Base-by-base conservation (phyloP, 805 yeast genomes). In the Kazachstania bromeliacearum region DNA sequence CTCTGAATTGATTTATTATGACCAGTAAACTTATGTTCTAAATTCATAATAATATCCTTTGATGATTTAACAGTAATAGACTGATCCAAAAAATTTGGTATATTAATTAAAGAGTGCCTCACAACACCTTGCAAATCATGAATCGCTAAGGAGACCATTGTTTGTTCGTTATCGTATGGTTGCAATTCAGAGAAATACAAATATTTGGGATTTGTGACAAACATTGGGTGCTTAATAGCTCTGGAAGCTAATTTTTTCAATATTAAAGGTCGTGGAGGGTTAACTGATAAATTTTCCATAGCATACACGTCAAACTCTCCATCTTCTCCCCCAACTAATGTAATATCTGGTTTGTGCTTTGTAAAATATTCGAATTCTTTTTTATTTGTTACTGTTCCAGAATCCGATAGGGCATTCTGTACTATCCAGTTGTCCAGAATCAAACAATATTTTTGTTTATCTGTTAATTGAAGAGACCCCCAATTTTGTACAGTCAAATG, bases 1-100 rank as follows among this genome's bases (percentile, higher is more conserved):
- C 67, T 69, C 45, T 73, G 75, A 16, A 88, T 77, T 0, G 95
- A 83, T 51, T 87, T 87, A 37, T 75, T 71, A 52, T 87, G 96
- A 1, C 97, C 97, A 2, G 94, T 85, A 37, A 79, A 73, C 45
- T 80, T 77, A 43, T 77, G 69, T 17, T 66, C 61, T 7, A 77
- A 44, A 4, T 40, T 36, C 4, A 59, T 62, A 0, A 50, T 38
- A 5, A 46, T 32, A 5, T 43, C 29, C 2, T 30, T 21, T 5
- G 43, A 31, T 4, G 42, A 44, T 12, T 15, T n/a, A 22, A 19
- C 22, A 16, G 28, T 22, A 5, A 29, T 33, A 19, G 37, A 8
- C 23, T 36, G 33, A 36, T 40, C 21, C 47, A 57, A 24, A 36
- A 60, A 22, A 30, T 50, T 22, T 37, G 46, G 30, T 7, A 55